Conservation (phyloP, 768 basidiomycete genomes). For the Tremella fuciformis region DNA sequence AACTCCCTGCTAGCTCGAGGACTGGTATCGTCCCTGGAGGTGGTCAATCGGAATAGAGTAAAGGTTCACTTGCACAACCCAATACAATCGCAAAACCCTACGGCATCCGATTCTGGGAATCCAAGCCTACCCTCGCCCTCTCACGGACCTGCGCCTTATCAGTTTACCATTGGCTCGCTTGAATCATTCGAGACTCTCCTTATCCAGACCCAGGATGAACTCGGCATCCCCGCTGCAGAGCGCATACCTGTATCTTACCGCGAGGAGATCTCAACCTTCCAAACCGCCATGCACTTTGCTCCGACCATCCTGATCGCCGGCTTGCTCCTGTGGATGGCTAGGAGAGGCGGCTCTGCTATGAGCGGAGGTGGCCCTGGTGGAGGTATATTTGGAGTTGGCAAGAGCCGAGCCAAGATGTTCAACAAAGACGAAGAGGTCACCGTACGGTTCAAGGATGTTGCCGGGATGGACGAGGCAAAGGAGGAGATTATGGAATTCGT, state of each 20-base stretch:
- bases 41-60: constrained; percentile 84
- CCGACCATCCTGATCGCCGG: constrained; percentile 92
- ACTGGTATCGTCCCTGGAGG: constrained; percentile 86
- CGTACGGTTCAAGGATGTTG: constrained; percentile 92
- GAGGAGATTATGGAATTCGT: constrained; percentile 99
- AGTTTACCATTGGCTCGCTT: constrained; percentile 95
- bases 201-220: constrained; percentile 86
- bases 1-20: constrained; percentile 96
- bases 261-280: constrained; percentile 82
- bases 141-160: constrained; percentile 57
- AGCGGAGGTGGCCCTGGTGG: constrained; percentile 62
- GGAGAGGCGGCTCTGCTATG: constrained; percentile 62
- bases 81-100: constrained; percentile 48
- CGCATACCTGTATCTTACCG: constrained; percentile 96
- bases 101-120: constrained; percentile 23
- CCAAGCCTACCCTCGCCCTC: constrained; percentile 42
- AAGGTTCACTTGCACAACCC: constrained; percentile 89
- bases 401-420: constrained; percentile 89
- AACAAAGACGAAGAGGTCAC: constrained; percentile 95
- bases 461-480: constrained; percentile 99
- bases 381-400: constrained; percentile 95
- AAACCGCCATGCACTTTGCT: constrained; percentile 80
- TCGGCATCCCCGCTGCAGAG: constrained; percentile 85
- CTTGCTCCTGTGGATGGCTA: constrained; percentile 80
- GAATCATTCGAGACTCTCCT: constrained; percentile 95